Conservation (phyloP, 2,329 filamentous ascomycete species). For the Raffaelea albimanens region DNA sequence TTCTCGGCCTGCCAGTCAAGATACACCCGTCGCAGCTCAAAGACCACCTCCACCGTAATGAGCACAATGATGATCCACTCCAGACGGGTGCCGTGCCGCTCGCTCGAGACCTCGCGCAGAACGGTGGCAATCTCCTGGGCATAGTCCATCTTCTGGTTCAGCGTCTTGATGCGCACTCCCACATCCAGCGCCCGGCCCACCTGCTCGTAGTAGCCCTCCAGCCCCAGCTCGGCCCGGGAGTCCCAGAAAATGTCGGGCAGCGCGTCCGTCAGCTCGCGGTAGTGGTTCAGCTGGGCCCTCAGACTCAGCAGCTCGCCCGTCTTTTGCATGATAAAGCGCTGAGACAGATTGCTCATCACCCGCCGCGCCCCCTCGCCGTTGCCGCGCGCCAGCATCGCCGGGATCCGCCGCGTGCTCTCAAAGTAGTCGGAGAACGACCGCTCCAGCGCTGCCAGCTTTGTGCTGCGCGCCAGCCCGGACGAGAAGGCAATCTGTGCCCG, state of each 20-base stretch:
- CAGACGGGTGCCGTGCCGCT: constrained; percentile 77
- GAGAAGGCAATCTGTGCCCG: constrained; percentile 95
- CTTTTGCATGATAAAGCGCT: constrained; percentile 80
- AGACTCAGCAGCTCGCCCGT: constrained; percentile 86
- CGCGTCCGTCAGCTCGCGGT: constrained; percentile 91
- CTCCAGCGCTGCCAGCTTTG: constrained; percentile 88
- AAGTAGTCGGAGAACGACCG: constrained; percentile 76
- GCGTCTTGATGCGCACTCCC: constrained; percentile 75
- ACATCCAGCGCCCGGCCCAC: constrained; percentile 87
- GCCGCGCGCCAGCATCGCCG: constrained; percentile 61
- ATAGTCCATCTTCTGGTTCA: constrained; percentile 98
- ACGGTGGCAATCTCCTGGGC: constrained; percentile 91
- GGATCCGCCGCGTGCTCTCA: constrained; percentile 73
- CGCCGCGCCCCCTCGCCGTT: constrained; percentile 13
- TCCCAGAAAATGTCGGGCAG: constrained; percentile 98
- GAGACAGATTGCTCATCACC: constrained; percentile 39
- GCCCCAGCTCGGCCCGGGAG: constrained; percentile 71
- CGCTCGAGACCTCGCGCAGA: constrained; percentile 76
- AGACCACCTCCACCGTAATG: constrained; percentile 84
- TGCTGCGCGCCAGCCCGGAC: constrained; percentile 82
- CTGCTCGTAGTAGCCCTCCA: constrained; percentile 93
- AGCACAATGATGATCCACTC: constrained; percentile 95
- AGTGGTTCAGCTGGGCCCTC: constrained; percentile 88
- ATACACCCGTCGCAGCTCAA: constrained; percentile 69
- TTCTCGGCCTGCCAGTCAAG: constrained; percentile 9